phyloP scores from a whole-genome alignment of 1,139 yeast genomes.

The Nakaseomyces glabratus region DNA sequence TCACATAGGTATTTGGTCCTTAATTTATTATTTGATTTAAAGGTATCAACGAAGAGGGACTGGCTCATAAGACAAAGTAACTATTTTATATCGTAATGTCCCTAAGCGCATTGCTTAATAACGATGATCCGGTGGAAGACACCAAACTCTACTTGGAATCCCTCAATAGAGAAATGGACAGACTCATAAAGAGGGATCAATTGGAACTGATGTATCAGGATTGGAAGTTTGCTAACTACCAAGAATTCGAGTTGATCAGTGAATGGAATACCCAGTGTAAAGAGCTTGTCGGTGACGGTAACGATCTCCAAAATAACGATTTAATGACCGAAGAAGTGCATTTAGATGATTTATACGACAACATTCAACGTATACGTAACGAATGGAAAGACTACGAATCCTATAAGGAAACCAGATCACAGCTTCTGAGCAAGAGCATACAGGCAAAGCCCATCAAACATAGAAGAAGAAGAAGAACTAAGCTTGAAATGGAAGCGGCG shows the following conservation, averaged over 20 bases:
- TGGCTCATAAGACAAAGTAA: no score
- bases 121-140: slow-evolving; percentile 7
- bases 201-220: slow-evolving; percentile 27
- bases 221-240: slow-evolving; percentile 30
- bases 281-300: slow-evolving; percentile 14
- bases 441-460: slow-evolving; percentile 9
- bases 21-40: no score
- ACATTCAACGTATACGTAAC: slow-evolving; percentile 14
- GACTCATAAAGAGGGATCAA: slow-evolving; percentile 20
- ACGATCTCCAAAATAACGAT: slow-evolving; percentile 9
- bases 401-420: slow-evolving; percentile 12
- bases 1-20: no score
- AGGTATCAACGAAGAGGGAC: no score
- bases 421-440: slow-evolving; percentile 10
- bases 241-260: slow-evolving; percentile 30
- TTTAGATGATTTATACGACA: slow-evolving; percentile 15
- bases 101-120: slow-evolving; percentile 3
- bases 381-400: slow-evolving; percentile 21
- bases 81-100: no score
- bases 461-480: slow-evolving; percentile 9
- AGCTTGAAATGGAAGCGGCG: slow-evolving; percentile 12
- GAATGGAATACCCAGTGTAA: slow-evolving; percentile 29
- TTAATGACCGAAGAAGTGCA: slow-evolving; percentile 10
- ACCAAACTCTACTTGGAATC: slow-evolving; percentile 12
- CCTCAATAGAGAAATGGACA: slow-evolving; percentile 20